A percentile compares a stretch with the other conserved stretches of the same genome.
phyloP scores from a whole-genome alignment of 2,329 filamentous ascomycete species.

The Colletotrichum sp. region DNA sequence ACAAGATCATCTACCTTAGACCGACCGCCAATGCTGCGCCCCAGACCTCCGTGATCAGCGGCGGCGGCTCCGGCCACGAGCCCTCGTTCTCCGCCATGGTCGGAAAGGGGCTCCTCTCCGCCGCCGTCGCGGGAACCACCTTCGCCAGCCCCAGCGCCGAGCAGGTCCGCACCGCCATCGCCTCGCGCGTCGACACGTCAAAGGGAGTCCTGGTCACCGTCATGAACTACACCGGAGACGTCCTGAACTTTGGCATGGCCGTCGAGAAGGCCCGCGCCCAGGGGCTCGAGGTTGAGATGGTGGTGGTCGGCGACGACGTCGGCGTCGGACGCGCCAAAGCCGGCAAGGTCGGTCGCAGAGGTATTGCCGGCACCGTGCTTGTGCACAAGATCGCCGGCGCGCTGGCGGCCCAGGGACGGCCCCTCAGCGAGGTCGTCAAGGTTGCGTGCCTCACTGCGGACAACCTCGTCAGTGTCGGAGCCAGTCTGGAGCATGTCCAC shows the following conservation, averaged over 20 bases:
- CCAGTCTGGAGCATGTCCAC: slow-evolving; percentile 89
- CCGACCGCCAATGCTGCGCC: slow-evolving; percentile 46
- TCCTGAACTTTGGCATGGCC: slow-evolving; percentile 92
- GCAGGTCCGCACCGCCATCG: slow-evolving; percentile 68
- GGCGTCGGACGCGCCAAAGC: slow-evolving; percentile 81
- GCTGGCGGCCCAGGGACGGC: slow-evolving; percentile 72
- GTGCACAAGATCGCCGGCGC: slow-evolving; percentile 92
- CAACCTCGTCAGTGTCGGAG: slow-evolving; percentile 85
- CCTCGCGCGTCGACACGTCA: slow-evolving; percentile 69
- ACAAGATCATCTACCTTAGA: slow-evolving; percentile 85
- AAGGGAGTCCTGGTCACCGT: slow-evolving; percentile 86
- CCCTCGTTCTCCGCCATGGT: slow-evolving; percentile 81
- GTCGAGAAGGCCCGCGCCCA: slow-evolving; percentile 89
- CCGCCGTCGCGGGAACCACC: slow-evolving; percentile 80
- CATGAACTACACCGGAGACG: slow-evolving; percentile 93
- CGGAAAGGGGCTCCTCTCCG: slow-evolving; percentile 73
- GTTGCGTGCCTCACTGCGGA: slow-evolving; percentile 73
- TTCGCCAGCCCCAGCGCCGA: slow-evolving; percentile 78
- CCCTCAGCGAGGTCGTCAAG: slow-evolving; percentile 72
- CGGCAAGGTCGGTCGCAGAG: slow-evolving; percentile 90
- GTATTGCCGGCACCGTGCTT: slow-evolving; percentile 88
- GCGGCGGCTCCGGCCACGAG: slow-evolving; percentile 86
- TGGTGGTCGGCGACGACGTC: slow-evolving; percentile 90
- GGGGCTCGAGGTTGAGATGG: slow-evolving; percentile 81
- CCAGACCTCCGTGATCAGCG: slow-evolving; percentile 82